These are phyloP conservation scores for Zygoascus flipseniorum DNA, from an alignment of 805 yeast genomes.

Conservation along the genomic window DNA sequence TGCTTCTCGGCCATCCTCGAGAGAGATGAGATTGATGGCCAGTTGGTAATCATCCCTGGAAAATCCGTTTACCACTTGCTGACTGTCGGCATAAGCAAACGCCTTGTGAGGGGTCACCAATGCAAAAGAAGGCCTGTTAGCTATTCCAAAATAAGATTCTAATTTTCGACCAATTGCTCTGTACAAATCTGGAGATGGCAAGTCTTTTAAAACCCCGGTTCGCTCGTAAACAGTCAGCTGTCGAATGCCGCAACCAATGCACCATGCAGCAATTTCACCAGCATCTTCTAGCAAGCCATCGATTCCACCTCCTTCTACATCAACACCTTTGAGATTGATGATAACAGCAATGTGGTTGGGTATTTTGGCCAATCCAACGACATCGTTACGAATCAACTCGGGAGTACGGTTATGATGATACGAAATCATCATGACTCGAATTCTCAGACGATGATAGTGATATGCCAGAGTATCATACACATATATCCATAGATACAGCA, in stretches of 20 bases:
- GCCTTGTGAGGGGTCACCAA: constrained; percentile 57
- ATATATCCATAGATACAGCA: constrained; percentile 1
- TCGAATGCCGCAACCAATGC: constrained; percentile 78
- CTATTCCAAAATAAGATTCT: constrained; percentile 65
- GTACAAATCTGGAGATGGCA: constrained; percentile 32
- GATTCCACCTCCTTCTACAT: constrained; percentile 83
- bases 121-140: constrained; percentile 51
- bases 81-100: constrained; percentile 6
- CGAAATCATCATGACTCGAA: constrained; percentile 12
- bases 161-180: constrained; percentile 53
- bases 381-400: constrained; percentile 77
- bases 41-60: constrained; percentile 30
- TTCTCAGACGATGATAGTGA: constrained; percentile 12
- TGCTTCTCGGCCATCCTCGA: constrained; percentile 81
- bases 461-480: constrained; percentile 4
- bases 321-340: constrained; percentile 62
- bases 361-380: constrained; percentile 58
- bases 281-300: constrained; percentile 72
- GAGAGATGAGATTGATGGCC: constrained; percentile 57
- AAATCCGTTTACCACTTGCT: not conserved
- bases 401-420: constrained; percentile 37
- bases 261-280: constrained; percentile 78
- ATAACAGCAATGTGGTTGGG: constrained; percentile 74
- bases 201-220: constrained; percentile 53
- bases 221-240: constrained; percentile 68